Conservation (phyloP, 2,329 filamentous ascomycete genomes). For the Shiraia sp. region DNA sequence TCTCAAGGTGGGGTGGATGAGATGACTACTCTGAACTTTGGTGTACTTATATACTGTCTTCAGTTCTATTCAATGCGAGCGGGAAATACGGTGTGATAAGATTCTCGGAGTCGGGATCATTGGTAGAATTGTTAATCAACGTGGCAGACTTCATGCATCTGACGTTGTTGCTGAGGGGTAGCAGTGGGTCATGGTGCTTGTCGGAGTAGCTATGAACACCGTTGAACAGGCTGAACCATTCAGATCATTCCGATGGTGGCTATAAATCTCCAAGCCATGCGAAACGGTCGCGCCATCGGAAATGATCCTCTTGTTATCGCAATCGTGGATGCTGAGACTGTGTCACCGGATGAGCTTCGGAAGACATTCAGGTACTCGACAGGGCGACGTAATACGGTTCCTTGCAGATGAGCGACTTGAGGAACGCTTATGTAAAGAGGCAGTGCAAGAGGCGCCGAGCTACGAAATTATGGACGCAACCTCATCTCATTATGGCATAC, state of each 20-base stretch:
- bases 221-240: constrained; percentile 6
- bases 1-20: constrained; percentile 1
- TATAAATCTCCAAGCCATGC: neutral
- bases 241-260: constrained; percentile 14
- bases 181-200: constrained; percentile 4
- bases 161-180: constrained; percentile 14
- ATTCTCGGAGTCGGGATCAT: constrained; percentile 5
- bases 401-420: constrained; percentile 7
- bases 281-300: neutral
- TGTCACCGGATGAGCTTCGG: constrained; percentile 1
- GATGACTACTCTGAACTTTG: neutral
- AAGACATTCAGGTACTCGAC: constrained; percentile 27
- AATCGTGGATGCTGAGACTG: constrained; percentile 2
- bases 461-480: neutral
- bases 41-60: constrained; percentile 3
- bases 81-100: constrained; percentile 5
- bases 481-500: neutral
- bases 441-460: constrained; percentile 20
- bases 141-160: neutral
- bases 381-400: constrained; percentile 12
- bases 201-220: constrained; percentile 13
- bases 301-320: constrained; percentile 1
- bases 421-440: constrained; percentile 32
- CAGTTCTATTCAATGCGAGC: neutral
- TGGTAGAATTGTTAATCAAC: neutral